A percentile compares a stretch with the other conserved stretches of the same genome.
Conservation (phyloP, 2,329 filamentous ascomycete species). For the Colletotrichum lindemuthianum region DNA sequence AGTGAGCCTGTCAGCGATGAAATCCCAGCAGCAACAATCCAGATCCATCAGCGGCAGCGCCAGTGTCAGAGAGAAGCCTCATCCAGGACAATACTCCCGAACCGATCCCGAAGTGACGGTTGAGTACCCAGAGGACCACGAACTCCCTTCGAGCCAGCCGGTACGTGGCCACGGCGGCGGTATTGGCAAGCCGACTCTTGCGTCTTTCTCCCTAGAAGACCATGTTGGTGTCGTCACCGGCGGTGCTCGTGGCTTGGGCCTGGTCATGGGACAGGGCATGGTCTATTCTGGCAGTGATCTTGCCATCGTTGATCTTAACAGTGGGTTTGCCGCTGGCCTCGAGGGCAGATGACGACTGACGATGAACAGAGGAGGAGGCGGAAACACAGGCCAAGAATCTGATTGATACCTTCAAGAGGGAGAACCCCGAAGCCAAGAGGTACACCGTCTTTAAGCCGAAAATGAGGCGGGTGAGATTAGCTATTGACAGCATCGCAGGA, state of each 20-base stretch:
- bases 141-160: slow-evolving; percentile 76
- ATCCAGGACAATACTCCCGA: slow-evolving; percentile 74
- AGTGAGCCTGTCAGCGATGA: slow-evolving; percentile 34
- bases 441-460: slow-evolving; percentile 44
- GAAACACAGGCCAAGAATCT: slow-evolving; percentile 79
- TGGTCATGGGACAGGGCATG: slow-evolving; percentile 93
- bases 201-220: slow-evolving; percentile 86
- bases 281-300: slow-evolving; percentile 89
- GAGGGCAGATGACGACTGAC: neutral
- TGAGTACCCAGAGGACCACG: slow-evolving; percentile 79
- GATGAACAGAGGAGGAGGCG: slow-evolving; percentile 70
- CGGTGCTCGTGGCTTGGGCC: slow-evolving; percentile 85
- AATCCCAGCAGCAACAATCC: slow-evolving; percentile 38
- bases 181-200: slow-evolving; percentile 86
- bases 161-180: slow-evolving; percentile 81
- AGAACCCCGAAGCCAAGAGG: slow-evolving; percentile 80
- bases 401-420: slow-evolving; percentile 78
- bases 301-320: slow-evolving; percentile 93
- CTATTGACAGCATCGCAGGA: slow-evolving; percentile 51
- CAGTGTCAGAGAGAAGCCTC: slow-evolving; percentile 48
- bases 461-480: neutral
- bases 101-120: slow-evolving; percentile 83
- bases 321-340: slow-evolving; percentile 58
- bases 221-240: slow-evolving; percentile 89
- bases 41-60: slow-evolving; percentile 44